These are phyloP conservation scores for Pleoardoris graminearum DNA, from an alignment of 2,329 filamentous ascomycete genomes.

Conservation along the genomic window DNA sequence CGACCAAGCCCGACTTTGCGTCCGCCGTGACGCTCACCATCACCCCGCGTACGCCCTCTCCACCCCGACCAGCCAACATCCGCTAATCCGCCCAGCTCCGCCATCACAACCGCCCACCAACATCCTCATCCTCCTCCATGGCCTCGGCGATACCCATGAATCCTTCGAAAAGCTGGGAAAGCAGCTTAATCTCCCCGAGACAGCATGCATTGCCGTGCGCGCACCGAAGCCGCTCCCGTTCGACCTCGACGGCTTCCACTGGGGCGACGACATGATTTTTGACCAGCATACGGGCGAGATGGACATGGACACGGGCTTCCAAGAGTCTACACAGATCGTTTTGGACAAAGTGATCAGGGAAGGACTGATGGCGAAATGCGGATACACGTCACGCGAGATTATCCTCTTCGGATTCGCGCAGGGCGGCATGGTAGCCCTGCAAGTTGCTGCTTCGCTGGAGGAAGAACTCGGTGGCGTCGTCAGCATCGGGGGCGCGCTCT, in stretches of 20 bases:
- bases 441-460: constrained; percentile 44
- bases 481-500: constrained; percentile 64
- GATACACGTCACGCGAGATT: constrained; percentile 55
- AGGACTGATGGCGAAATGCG: constrained; percentile 53
- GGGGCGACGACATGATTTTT: constrained; percentile 63
- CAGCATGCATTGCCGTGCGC: constrained; percentile 73
- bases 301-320: constrained; percentile 60
- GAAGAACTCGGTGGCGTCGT: constrained; percentile 62
- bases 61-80: background rate
- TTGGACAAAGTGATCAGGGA: constrained; percentile 50
- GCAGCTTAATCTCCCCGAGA: constrained; percentile 74
- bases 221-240: constrained; percentile 72
- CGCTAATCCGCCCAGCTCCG: constrained; percentile 40
- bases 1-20: constrained; percentile 49
- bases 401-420: constrained; percentile 61
- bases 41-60: constrained; percentile 48
- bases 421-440: constrained; percentile 60
- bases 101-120: constrained; percentile 66
- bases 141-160: constrained; percentile 73
- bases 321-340: constrained; percentile 47
- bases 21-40: constrained; percentile 47
- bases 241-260: constrained; percentile 66
- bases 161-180: constrained; percentile 71
- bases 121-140: constrained; percentile 80
- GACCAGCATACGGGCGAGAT: constrained; percentile 56